Conservation (phyloP, 2,329 filamentous ascomycete genomes). For the Xylaria sp. region DNA sequence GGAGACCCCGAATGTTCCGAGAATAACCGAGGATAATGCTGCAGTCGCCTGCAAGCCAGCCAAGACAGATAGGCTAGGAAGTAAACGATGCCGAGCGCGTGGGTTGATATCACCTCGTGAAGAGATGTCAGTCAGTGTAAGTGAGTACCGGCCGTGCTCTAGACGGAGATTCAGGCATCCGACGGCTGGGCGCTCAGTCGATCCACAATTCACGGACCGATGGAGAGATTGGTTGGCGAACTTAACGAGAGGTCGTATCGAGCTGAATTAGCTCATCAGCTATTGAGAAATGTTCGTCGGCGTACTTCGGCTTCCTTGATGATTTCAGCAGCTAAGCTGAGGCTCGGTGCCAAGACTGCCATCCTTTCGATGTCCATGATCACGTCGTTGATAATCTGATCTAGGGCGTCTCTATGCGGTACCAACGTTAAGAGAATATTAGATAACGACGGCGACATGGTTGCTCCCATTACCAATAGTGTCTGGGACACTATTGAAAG, state of each 20-base stretch:
- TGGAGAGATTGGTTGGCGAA: conserved; percentile 28
- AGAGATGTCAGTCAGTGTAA: conserved; percentile 16
- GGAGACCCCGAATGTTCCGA: conserved; percentile 36
- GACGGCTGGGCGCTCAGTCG: conserved; percentile 20
- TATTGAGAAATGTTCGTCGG: conserved; percentile 69
- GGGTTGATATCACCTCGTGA: conserved; percentile 22
- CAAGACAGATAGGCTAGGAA: conserved; percentile 24
- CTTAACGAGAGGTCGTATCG: conserved; percentile 30
- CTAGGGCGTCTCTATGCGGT: conserved; percentile 69
- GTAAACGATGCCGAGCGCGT: conserved; percentile 24
- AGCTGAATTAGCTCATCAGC: conserved; percentile 51
- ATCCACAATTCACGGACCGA: conserved; percentile 26
- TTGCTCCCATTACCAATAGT: conserved; percentile 84
- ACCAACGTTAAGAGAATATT: conserved; percentile 69
- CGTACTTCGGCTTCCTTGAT: conserved; percentile 81
- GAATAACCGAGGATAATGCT: conserved; percentile 41
- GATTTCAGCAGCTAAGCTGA: conserved; percentile 80
- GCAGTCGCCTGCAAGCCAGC: conserved; percentile 33
- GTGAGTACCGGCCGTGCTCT: conserved; percentile 15
- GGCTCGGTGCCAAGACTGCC: conserved; percentile 78
- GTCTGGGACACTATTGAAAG: conserved; percentile 86
- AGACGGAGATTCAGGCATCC: conserved; percentile 24
- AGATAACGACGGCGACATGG: conserved; percentile 78
- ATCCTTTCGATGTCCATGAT: conserved; percentile 80
- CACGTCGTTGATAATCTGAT: conserved; percentile 81